Percentiles rank a stretch among this genome's conserved stretches.
Evolutionary conservation across 257 asterid genomes (phyloP).

Genomic region (Fraxinus americana): DNA sequence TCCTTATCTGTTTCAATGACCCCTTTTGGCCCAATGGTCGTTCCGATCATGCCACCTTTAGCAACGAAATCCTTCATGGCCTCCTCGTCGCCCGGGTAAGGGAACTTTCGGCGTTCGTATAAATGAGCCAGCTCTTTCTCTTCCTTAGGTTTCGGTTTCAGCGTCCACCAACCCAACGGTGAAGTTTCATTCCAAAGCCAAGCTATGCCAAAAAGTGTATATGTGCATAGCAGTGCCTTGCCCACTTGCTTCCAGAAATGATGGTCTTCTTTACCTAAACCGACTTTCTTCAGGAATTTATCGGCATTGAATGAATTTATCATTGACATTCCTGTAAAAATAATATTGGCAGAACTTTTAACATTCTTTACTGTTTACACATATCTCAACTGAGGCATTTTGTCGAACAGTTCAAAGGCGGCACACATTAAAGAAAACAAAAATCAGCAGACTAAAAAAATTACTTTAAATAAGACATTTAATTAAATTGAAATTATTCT

Average conservation of each 20-base stretch:
- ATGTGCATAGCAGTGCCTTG: constrained; percentile 71
- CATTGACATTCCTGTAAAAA: constrained; percentile 34
- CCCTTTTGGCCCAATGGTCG: constrained; percentile 91
- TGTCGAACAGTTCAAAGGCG: constrained; percentile 28
- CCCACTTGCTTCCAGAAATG: constrained; percentile 92
- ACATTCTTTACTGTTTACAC: background rate
- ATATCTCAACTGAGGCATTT: constrained; percentile 23
- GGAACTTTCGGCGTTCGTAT: constrained; percentile 75
- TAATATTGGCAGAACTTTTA: background rate
- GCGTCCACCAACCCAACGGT: constrained; percentile 93
- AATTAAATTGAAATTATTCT: background rate
- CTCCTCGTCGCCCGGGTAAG: constrained; percentile 88
- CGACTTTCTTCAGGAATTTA: constrained; percentile 61
- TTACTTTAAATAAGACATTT: background rate
- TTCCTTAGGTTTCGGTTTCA: constrained; percentile 84
- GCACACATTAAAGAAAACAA: no score
- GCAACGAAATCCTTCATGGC: constrained; percentile 93
- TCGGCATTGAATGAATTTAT: constrained; percentile 54
- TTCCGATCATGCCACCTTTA: constrained; percentile 95
- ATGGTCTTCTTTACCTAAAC: constrained; percentile 83
- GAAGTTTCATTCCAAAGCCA: constrained; percentile 90
- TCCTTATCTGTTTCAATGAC: constrained; percentile 63
- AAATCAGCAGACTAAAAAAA: no score
- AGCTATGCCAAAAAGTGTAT: constrained; percentile 66
- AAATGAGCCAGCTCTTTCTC: constrained; percentile 83